These are phyloP conservation scores for Naematelia encephala DNA, from an alignment of 768 basidiomycete genomes.

Conservation along the genomic window DNA sequence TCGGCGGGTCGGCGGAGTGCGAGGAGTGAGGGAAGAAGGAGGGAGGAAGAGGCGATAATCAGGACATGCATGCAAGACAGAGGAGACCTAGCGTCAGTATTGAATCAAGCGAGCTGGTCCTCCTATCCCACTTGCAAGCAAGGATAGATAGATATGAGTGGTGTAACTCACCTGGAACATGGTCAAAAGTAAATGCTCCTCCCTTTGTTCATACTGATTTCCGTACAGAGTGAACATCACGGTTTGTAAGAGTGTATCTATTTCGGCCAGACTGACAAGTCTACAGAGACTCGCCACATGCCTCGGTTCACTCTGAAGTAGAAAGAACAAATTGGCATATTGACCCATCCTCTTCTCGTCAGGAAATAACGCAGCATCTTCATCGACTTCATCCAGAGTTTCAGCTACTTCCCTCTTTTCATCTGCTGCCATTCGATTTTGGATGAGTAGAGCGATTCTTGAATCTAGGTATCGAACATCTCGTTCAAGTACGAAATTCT, in stretches of 20 bases:
- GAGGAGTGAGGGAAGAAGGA: not conserved
- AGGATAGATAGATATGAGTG: not conserved
- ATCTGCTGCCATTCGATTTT: conserved; percentile 95
- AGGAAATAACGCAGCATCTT: conserved; percentile 72
- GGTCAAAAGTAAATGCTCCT: conserved; percentile 95
- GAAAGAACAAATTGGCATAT: conserved; percentile 98
- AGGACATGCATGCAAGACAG: conserved; percentile 1
- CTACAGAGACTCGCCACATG: conserved; percentile 95
- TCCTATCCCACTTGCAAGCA: too few species aligned
- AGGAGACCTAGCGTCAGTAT: not conserved
- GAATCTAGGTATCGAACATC: conserved; percentile 98
- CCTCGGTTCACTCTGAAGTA: conserved; percentile 94
- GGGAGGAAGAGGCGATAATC: not conserved
- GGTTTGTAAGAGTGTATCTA: conserved; percentile 97
- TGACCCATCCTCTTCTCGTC: conserved; percentile 86
- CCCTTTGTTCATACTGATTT: conserved; percentile 96
- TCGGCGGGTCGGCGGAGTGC: not conserved
- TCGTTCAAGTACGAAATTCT: conserved; percentile 98
- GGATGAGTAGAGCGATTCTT: conserved; percentile 92
- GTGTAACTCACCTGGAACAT: conserved; percentile 73
- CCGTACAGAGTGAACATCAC: conserved; percentile 99
- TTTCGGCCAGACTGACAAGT: conserved; percentile 91
- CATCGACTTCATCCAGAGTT: conserved; percentile 92
- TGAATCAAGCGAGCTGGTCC: too few species aligned
- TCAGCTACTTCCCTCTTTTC: conserved; percentile 96